phyloP scores from a whole-genome alignment of 306 rosid genomes.

The Cotoneaster glaucophyllus region DNA sequence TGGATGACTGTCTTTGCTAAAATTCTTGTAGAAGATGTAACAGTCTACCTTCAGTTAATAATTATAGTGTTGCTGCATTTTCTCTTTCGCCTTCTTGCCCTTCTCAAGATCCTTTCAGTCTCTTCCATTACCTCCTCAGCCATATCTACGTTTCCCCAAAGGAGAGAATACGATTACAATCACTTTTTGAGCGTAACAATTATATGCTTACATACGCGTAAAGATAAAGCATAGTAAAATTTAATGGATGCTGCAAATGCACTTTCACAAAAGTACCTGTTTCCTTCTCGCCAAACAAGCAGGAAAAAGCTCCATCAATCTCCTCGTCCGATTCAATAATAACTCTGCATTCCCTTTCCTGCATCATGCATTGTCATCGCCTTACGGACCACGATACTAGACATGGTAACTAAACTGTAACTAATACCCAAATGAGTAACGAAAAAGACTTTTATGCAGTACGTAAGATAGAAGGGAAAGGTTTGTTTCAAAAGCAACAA shows the following conservation, averaged over 20 bases:
- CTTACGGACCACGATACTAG: conserved; percentile 10
- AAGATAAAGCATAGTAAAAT: background rate
- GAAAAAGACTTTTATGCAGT: conserved; percentile 11
- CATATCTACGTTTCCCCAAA: conserved; percentile 31
- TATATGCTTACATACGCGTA: background rate
- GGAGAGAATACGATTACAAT: background rate
- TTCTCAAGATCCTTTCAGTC: conserved; percentile 58
- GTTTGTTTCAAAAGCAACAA: conserved; percentile 17
- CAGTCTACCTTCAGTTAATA: conserved; percentile 55
- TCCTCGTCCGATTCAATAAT: conserved; percentile 89
- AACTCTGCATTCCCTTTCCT: conserved; percentile 52
- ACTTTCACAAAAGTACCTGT: conserved; percentile 40
- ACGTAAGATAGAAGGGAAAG: conserved; percentile 2
- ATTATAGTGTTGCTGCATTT: conserved; percentile 47
- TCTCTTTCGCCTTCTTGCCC: conserved; percentile 89
- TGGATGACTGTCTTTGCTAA: background rate
- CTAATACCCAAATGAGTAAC: conserved; percentile 7
- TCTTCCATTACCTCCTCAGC: conserved; percentile 61
- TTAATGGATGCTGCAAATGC: conserved; percentile 4
- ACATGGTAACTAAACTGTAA: background rate
- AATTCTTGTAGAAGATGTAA: background rate
- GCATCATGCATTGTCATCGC: conserved; percentile 32
- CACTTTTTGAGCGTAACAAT: conserved; percentile 15
- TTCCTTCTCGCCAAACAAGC: conserved; percentile 45
- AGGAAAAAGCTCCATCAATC: conserved; percentile 55